phyloP scores from a whole-genome alignment of 2,329 filamentous ascomycete genomes.

The Neoarthrinium moseri region DNA sequence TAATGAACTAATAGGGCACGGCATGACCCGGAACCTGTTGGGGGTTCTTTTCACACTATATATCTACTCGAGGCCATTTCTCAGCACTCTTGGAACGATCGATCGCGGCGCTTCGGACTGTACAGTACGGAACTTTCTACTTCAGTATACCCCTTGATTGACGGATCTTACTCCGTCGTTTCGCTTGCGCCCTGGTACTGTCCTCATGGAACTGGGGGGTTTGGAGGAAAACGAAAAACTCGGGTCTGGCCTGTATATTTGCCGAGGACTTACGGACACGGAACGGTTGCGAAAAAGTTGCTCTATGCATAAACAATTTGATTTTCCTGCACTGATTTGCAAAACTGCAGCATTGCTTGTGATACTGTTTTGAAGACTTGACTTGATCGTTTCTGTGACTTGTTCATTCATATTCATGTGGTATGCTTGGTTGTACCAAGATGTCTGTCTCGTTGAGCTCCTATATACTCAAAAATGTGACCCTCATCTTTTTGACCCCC shows the following conservation, averaged over 20 bases:
- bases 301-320: not conserved
- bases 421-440: too few relatives aligned
- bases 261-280: slow-evolving; percentile 3
- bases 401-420: not conserved
- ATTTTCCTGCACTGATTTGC: not conserved
- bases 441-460: not conserved
- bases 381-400: too few relatives aligned
- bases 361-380: not conserved
- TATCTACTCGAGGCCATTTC: not conserved
- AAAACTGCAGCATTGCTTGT: not conserved
- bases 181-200: not conserved
- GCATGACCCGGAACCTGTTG: too few relatives aligned
- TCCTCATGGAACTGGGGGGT: not conserved
- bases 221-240: not conserved
- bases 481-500: not conserved
- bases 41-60: not conserved
- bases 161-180: not conserved
- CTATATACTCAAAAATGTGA: not conserved
- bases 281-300: slow-evolving; percentile 1
- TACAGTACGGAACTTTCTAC: slow-evolving; percentile 4
- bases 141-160: slow-evolving; percentile 7
- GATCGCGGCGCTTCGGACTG: slow-evolving; percentile 1
- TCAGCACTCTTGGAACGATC: not conserved
- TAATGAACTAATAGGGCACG: too few relatives aligned
- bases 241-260: not conserved